These are phyloP conservation scores for Alternaria conjuncta DNA, from an alignment of 2,329 filamentous ascomycete species.

Conservation along the genomic window DNA sequence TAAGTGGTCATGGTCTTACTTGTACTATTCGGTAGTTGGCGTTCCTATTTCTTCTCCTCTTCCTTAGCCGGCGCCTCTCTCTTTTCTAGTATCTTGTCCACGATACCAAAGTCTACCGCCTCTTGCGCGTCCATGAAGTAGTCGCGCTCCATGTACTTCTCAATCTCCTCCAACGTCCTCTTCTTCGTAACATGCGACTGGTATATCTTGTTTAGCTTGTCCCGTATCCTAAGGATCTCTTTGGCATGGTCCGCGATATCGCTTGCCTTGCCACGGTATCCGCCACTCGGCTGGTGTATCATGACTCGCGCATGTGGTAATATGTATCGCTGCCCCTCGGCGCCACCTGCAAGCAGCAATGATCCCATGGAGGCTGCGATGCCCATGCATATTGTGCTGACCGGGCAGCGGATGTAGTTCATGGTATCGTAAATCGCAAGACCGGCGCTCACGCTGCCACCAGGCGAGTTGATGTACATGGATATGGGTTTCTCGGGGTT, in stretches of 20 bases:
- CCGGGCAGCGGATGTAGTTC: constrained; percentile 91
- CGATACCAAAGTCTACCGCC: constrained; percentile 86
- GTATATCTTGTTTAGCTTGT: constrained; percentile 90
- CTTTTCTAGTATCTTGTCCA: constrained; percentile 83
- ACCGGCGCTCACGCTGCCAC: constrained; percentile 85
- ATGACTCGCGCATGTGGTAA: constrained; percentile 95
- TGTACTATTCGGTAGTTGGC: neutral
- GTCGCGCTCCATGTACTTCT: constrained; percentile 95
- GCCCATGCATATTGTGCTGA: constrained; percentile 93
- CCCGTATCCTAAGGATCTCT: constrained; percentile 87
- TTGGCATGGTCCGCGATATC: constrained; percentile 98
- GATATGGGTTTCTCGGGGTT: constrained; percentile 93
- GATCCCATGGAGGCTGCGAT: constrained; percentile 96
- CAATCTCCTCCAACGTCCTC: constrained; percentile 80
- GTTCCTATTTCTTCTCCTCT: constrained; percentile 24
- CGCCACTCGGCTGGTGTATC: constrained; percentile 93
- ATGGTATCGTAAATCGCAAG: constrained; percentile 98
- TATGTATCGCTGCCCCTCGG: constrained; percentile 82
- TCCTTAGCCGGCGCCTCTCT: constrained; percentile 58
- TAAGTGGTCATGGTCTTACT: neutral
- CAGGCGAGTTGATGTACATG: constrained; percentile 97
- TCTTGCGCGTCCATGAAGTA: constrained; percentile 91
- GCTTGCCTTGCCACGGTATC: constrained; percentile 69
- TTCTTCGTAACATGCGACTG: constrained; percentile 81
- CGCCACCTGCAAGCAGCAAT: constrained; percentile 83